These are phyloP conservation scores for Fusarium floridanum DNA, from an alignment of 2,329 filamentous ascomycete species.

Conservation along the genomic window DNA sequence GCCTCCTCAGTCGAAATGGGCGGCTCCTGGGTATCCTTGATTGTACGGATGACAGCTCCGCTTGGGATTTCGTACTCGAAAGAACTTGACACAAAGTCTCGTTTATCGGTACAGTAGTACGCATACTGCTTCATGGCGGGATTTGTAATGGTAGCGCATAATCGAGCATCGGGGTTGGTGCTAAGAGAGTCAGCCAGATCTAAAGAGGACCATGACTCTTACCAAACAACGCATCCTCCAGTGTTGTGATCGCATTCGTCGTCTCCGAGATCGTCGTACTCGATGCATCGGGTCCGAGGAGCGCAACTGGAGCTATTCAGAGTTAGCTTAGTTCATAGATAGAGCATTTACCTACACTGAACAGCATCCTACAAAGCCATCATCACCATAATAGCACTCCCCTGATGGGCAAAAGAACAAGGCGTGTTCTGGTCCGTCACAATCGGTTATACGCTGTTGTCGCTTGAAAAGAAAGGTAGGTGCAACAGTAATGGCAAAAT, in stretches of 20 bases:
- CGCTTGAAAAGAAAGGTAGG: background rate
- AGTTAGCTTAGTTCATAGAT: background rate
- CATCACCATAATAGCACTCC: conserved; percentile 6
- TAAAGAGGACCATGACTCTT: background rate
- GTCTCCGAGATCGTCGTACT: background rate
- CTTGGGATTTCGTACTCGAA: background rate
- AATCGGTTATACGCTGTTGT: conserved; percentile 1
- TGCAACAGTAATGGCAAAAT: conserved; percentile 4
- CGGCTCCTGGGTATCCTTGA: background rate
- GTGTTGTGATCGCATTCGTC: conserved; percentile 8
- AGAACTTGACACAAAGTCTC: background rate
- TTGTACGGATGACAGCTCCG: background rate
- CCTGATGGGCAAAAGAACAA: background rate
- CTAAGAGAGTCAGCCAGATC: background rate
- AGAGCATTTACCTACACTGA: background rate
- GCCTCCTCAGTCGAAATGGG: background rate
- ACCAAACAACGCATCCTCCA: conserved; percentile 14
- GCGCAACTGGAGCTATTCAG: conserved; percentile 1
- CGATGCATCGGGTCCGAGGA: conserved; percentile 8
- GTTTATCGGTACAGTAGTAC: background rate
- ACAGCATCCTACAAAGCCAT: conserved; percentile 13
- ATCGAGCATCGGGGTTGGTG: background rate
- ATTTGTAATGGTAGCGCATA: conserved; percentile 4
- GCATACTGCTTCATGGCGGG: conserved; percentile 1
- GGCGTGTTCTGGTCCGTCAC: background rate